A percentile compares a stretch with the other conserved stretches of the same genome.
Evolutionary conservation across 2,329 filamentous ascomycete species (phyloP).

Genomic region (Claviceps fusiformis): DNA sequence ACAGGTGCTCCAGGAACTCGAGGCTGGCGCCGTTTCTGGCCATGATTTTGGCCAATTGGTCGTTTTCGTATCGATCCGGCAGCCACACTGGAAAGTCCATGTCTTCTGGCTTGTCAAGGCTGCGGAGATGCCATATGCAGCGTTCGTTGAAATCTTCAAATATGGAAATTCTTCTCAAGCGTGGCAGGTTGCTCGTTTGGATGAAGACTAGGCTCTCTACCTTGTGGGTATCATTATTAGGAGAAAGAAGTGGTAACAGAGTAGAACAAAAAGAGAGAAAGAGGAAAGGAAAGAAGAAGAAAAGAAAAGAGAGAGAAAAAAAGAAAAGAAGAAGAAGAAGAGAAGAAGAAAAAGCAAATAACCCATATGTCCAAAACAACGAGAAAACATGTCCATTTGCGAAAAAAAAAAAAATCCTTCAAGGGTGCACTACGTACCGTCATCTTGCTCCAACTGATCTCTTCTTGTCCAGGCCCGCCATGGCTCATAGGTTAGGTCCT

Average conservation of each 20-base stretch:
- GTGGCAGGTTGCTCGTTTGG: neutral
- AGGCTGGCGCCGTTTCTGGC: neutral
- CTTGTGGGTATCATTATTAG: neutral
- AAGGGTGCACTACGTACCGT: neutral
- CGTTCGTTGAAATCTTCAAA: neutral
- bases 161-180: neutral
- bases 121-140: neutral
- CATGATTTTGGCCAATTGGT: neutral
- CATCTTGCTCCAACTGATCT: neutral
- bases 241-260: no score
- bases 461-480: neutral
- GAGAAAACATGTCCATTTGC: no score
- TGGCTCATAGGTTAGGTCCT: neutral
- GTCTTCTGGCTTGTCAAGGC: neutral
- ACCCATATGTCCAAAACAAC: no score
- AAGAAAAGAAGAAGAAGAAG: neutral
- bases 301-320: neutral
- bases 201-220: neutral
- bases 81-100: neutral
- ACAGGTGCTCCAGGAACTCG: neutral
- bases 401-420: neutral
- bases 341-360: neutral
- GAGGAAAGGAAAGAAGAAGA: no score
- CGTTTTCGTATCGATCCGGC: neutral
- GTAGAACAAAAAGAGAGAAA: no score